Evolutionary conservation across 2,329 filamentous ascomycete species (phyloP).

Genomic region (Microsporum canis): DNA sequence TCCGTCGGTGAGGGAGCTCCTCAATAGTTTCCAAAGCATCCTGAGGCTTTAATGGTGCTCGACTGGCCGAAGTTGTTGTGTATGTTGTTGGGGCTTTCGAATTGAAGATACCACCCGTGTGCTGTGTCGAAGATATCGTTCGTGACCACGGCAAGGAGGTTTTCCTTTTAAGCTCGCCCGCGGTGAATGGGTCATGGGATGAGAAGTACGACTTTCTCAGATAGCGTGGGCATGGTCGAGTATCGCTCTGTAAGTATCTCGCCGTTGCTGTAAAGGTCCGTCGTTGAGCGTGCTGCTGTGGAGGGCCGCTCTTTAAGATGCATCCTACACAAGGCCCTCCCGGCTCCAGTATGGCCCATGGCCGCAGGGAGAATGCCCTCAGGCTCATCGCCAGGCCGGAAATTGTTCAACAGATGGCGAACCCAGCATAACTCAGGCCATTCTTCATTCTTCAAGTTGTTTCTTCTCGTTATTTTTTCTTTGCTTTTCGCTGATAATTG

Average conservation of each 20-base stretch:
- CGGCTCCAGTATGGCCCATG: conserved; percentile 23
- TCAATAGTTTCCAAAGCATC: conserved; percentile 10
- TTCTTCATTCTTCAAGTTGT: background rate
- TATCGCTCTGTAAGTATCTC: conserved; percentile 22
- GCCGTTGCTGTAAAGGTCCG: conserved; percentile 25
- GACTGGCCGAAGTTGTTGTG: background rate
- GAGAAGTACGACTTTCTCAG: conserved; percentile 33
- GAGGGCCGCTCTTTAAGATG: conserved; percentile 18
- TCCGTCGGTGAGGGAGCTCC: conserved; percentile 34
- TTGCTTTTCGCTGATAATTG: background rate
- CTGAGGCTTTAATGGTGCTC: background rate
- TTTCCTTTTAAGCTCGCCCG: conserved; percentile 16
- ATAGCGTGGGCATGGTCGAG: conserved; percentile 19
- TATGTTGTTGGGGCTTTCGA: conserved; percentile 10
- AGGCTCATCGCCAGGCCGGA: conserved; percentile 23
- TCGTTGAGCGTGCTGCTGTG: conserved; percentile 15
- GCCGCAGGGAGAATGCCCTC: conserved; percentile 27
- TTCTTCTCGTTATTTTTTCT: background rate
- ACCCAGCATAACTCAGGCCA: background rate
- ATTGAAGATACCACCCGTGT: conserved; percentile 16
- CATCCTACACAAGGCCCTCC: conserved; percentile 26
- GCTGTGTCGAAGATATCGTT: conserved; percentile 18
- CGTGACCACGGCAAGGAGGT: conserved; percentile 17
- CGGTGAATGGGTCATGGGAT: conserved; percentile 20
- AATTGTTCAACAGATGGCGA: conserved; percentile 16